phyloP scores from a whole-genome alignment of 352 stramenopile genomes.

The Globisporangium spiculum region DNA sequence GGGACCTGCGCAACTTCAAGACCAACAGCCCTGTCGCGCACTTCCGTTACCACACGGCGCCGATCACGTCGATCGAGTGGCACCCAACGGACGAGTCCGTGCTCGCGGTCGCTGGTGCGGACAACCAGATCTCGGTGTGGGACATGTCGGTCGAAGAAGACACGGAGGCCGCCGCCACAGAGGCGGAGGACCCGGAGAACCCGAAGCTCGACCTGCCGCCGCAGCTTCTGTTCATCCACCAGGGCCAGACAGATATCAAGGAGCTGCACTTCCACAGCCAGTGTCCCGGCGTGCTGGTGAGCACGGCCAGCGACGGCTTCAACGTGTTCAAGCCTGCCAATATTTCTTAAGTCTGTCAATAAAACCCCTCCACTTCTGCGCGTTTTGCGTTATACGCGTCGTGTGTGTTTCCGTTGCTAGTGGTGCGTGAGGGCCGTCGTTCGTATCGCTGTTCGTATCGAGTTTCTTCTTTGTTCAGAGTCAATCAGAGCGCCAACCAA shows the following conservation, averaged over 20 bases:
- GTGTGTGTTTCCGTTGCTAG: background rate
- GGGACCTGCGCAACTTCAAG: conserved; percentile 95
- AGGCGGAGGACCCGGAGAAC: conserved; percentile 37
- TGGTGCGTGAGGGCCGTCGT: no score
- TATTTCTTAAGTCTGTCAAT: conserved; percentile 69
- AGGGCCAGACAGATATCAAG: conserved; percentile 98
- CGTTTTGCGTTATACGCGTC: background rate
- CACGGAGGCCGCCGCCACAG: conserved; percentile 56
- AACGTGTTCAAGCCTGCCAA: conserved; percentile 97
- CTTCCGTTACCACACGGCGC: conserved; percentile 95
- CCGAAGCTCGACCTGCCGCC: conserved; percentile 91
- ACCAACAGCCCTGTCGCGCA: conserved; percentile 88
- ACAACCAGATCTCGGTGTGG: conserved; percentile 98
- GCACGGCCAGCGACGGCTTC: conserved; percentile 95
- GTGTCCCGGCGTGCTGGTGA: conserved; percentile 96
- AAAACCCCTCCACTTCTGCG: background rate
- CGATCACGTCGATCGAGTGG: conserved; percentile 99
- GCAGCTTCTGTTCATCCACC: conserved; percentile 99
- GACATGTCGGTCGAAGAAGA: conserved; percentile 99
- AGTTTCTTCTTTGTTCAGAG: no score
- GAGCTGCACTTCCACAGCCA: conserved; percentile 99
- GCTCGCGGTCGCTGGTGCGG: conserved; percentile 91
- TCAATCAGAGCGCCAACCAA: no score
- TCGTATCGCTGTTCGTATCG: no score
- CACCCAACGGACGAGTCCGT: conserved; percentile 99